phyloP scores from a whole-genome alignment of 257 asterid genomes.

The Solanum ossicruentum region DNA sequence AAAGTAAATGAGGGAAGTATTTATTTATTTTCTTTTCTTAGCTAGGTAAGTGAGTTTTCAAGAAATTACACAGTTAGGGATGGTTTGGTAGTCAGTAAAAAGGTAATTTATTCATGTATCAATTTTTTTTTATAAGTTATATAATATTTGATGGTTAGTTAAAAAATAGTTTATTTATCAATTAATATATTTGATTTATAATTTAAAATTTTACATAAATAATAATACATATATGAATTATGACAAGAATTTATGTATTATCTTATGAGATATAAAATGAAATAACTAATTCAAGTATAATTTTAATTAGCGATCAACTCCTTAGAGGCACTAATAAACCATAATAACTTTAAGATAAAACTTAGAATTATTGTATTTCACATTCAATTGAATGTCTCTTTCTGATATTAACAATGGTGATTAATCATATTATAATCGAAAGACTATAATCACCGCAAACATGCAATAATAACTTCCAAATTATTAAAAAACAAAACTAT shows the following conservation, averaged over 20 bases:
- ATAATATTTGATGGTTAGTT: too few relatives aligned
- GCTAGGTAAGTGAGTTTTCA: neutral
- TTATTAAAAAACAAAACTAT: neutral
- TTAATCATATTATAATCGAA: neutral
- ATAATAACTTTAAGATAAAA: neutral
- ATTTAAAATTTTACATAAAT: neutral
- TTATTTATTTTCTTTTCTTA: neutral
- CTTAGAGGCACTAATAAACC: neutral
- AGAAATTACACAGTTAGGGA: neutral
- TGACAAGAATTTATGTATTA: neutral
- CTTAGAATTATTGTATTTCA: neutral
- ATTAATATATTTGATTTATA: too few relatives aligned
- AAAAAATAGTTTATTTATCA: too few relatives aligned
- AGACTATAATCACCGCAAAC: neutral
- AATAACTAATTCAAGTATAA: neutral
- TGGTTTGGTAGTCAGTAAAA: neutral
- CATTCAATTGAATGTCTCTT: neutral
- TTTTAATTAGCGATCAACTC: fast-evolving
- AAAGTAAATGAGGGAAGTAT: too few relatives aligned
- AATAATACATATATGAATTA: neutral
- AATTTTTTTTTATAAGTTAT: too few relatives aligned
- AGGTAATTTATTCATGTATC: too few relatives aligned
- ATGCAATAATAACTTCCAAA: neutral
- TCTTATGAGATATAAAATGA: neutral
- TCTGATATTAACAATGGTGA: neutral